A percentile compares a stretch with the other conserved stretches of the same genome.
phyloP scores from a whole-genome alignment of 805 yeast species.

The Candida parachauliodes region DNA sequence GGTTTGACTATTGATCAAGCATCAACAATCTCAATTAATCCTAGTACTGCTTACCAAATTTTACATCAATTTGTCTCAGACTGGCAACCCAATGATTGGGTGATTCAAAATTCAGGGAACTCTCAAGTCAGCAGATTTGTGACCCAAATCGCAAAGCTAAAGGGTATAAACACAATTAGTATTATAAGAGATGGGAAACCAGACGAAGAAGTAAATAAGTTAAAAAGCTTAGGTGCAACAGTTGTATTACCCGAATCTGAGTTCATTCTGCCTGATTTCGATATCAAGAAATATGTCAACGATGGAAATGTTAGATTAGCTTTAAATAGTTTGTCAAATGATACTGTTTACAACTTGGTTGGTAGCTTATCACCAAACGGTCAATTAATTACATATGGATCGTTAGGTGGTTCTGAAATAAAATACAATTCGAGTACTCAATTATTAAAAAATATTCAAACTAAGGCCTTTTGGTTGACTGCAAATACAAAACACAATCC shows the following conservation, averaged over 20 bases:
- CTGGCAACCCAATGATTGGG: constrained; percentile 20
- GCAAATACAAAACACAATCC: constrained; percentile 43
- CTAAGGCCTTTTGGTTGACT: constrained; percentile 31
- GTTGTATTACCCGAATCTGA: constrained; percentile 27
- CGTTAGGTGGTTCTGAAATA: constrained; percentile 14
- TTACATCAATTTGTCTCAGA: constrained; percentile 55
- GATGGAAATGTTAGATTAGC: constrained; percentile 25
- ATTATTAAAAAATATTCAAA: constrained; percentile 27
- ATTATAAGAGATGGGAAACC: constrained; percentile 28
- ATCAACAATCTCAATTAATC: constrained; percentile 86
- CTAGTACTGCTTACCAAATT: constrained; percentile 84
- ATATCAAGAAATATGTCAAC: constrained; percentile 10
- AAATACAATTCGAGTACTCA: constrained; percentile 21
- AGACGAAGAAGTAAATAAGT: constrained; percentile 16
- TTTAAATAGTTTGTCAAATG: constrained; percentile 30
- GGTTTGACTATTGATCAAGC: constrained; percentile 50
- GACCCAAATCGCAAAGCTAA: constrained; percentile 23
- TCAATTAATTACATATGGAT: constrained; percentile 27
- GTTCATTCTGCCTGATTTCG: constrained; percentile 17
- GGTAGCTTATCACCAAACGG: constrained; percentile 25
- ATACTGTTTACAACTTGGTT: constrained; percentile 19
- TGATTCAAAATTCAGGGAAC: constrained; percentile 31
- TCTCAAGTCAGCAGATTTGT: constrained; percentile 30
- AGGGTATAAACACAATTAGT: constrained; percentile 25
- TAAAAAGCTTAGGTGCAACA: constrained; percentile 29